Base-by-base conservation (phyloP, 2,329 filamentous ascomycete genomes). In the Westerdykella ornata region DNA sequence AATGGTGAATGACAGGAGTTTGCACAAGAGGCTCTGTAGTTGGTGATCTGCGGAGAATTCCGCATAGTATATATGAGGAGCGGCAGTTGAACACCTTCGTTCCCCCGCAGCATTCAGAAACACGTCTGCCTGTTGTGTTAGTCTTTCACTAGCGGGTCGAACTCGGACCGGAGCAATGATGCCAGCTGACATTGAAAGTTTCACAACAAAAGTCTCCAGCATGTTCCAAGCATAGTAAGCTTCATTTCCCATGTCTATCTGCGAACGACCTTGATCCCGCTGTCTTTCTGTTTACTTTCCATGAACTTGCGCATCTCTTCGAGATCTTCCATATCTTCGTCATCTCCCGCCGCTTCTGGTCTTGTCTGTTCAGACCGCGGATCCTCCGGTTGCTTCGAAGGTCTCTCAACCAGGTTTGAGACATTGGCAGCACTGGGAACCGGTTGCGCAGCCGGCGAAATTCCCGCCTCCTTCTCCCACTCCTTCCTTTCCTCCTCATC, bases 401-500 rank as follows among this genome's bases (percentile, higher is more conserved):
- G n/a, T 59, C 53, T 12, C 55, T 59, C 28, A 50, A 56, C 44
- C 50, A 13, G 16, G 17, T 33, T 34, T 36, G 18, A 19, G 32
- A 30, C n/a, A 16, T 30, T 14, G 17, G 46, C 34, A 17, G 42
- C 34, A 17, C 37, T 37, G 37, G 38, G 11, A 20, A 41, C 47
- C 28, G 48, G 39, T 18, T 54, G 48, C 16, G 51, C 46, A 35
- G 57, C 52, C 12, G 43, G 44, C 56, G 60, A 56, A 12, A 55
- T 65, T 54, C 77, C 81, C 26, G 78, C 80, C 66, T 94, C 85
- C 53, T 85, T 82, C 57, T 89, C 85, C 71, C 82, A 81, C 41
- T 83, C 78, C 57, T 80, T 78, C 44, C 75, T 72, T 72, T 97
- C 92, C 45, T 81, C 70, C 53, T 83, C 82, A 65, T 98, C 92